Conservation (phyloP, 2,329 filamentous ascomycete genomes). For the Fusarium pseudograminearum region DNA sequence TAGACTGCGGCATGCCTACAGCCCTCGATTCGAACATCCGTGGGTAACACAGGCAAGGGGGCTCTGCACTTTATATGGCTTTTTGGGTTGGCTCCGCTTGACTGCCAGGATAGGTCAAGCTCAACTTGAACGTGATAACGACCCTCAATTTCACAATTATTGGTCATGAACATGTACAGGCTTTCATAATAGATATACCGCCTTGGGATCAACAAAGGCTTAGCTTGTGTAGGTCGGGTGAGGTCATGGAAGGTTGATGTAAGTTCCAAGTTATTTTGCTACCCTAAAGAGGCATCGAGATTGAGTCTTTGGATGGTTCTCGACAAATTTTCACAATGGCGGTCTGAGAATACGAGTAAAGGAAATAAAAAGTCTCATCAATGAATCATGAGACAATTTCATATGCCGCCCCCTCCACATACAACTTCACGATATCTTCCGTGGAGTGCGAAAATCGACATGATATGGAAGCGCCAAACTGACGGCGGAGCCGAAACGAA, state of each 20-base stretch:
- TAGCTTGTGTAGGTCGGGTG: constrained; percentile 5
- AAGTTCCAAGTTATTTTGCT: constrained; percentile 6
- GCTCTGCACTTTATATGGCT: constrained; percentile 38
- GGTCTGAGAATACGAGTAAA: constrained; percentile 2
- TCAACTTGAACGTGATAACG: constrained; percentile 12
- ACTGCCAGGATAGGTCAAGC: constrained; percentile 24
- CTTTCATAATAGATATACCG: constrained; percentile 7
- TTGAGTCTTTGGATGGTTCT: background rate
- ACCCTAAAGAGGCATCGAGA: constrained; percentile 25
- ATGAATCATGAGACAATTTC: constrained; percentile 28
- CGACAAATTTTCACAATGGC: constrained; percentile 2
- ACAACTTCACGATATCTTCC: constrained; percentile 19
- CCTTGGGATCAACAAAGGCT: background rate
- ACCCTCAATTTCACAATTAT: constrained; percentile 23
- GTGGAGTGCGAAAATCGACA: background rate
- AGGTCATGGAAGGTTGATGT: background rate
- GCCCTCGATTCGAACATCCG: background rate
- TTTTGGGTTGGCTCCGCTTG: constrained; percentile 25
- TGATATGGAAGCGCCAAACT: constrained; percentile 5
- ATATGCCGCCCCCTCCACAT: constrained; percentile 12
- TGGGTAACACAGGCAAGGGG: constrained; percentile 24
- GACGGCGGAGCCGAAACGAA: constrained; percentile 28
- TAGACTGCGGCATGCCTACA: background rate
- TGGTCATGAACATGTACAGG: constrained; percentile 32
- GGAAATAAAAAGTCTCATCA: background rate